A percentile compares a stretch with the other conserved stretches of the same genome.
Conservation (phyloP, 257 asterid species). For the Solanum tarapatanum region DNA sequence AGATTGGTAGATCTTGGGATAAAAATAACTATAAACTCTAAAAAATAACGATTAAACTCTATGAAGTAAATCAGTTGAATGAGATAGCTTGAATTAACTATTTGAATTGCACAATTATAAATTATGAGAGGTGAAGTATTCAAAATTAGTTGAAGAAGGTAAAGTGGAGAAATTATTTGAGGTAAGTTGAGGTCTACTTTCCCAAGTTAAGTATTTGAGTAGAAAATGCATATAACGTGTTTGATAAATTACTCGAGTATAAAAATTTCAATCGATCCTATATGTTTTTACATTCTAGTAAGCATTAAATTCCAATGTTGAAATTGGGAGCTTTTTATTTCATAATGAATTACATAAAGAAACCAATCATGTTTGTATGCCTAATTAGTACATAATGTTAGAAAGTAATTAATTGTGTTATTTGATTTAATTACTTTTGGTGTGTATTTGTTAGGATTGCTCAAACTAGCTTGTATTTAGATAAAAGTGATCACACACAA, state of each 20-base stretch:
- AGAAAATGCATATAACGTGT: not conserved
- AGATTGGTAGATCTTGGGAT: not conserved
- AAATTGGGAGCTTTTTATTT: not conserved
- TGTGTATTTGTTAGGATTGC: not conserved
- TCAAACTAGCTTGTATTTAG: not conserved
- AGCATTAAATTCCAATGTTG: not conserved
- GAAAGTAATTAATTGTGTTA: not conserved
- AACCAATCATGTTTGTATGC: not conserved
- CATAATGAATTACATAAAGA: not conserved
- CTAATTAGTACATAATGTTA: not conserved
- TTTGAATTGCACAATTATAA: not conserved
- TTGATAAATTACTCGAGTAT: not conserved
- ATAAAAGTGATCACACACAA: not conserved
- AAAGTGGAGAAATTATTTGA: not conserved
- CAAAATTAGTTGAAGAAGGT: not conserved
- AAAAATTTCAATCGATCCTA: not conserved
- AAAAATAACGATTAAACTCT: not conserved
- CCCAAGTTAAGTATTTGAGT: not conserved
- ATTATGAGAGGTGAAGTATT: not conserved
- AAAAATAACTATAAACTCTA: not conserved
- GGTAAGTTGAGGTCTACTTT: not conserved
- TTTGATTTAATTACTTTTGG: not conserved
- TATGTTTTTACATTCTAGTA: not conserved
- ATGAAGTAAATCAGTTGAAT: not conserved
- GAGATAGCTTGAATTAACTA: not conserved